Conservation (phyloP, 1,284 basidiomycete genomes). For the Ceratobasidium papillatum region DNA sequence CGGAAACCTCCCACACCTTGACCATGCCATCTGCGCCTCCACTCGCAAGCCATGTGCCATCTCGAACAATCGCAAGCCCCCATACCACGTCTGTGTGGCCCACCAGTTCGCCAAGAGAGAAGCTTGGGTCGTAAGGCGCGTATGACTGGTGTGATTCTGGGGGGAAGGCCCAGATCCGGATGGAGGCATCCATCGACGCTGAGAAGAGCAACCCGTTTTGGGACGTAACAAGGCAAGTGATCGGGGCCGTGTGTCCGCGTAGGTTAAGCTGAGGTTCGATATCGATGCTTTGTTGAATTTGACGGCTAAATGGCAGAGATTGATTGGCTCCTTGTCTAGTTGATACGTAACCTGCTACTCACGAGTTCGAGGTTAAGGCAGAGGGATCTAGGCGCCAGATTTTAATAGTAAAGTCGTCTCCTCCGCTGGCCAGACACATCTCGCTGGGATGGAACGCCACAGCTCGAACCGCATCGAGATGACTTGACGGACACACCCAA, state of each 20-base stretch:
- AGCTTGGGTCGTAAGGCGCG: slow-evolving; percentile 84
- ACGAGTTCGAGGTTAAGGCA: slow-evolving; percentile 75
- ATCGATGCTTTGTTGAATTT: slow-evolving; percentile 69
- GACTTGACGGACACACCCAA: slow-evolving; percentile 60
- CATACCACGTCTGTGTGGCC: slow-evolving; percentile 96
- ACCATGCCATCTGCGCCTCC: slow-evolving; percentile 91
- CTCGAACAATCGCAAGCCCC: slow-evolving; percentile 84
- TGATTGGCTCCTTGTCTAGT: background rate
- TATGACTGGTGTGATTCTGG: slow-evolving; percentile 78
- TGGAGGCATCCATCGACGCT: slow-evolving; percentile 91
- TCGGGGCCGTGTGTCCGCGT: slow-evolving; percentile 91
- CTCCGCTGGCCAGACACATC: slow-evolving; percentile 85
- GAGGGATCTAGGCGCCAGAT: slow-evolving; percentile 89
- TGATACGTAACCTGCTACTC: slow-evolving; percentile 52
- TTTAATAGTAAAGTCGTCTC: slow-evolving; percentile 96
- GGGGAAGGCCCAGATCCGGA: slow-evolving; percentile 90
- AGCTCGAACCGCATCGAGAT: slow-evolving; percentile 91
- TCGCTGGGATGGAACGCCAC: slow-evolving; percentile 88
- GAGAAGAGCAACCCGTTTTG: slow-evolving; percentile 85
- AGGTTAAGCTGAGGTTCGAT: slow-evolving; percentile 91
- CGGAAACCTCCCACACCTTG: slow-evolving; percentile 90
- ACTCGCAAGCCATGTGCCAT: slow-evolving; percentile 83
- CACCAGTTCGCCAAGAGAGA: slow-evolving; percentile 80
- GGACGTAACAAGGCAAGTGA: slow-evolving; percentile 89
- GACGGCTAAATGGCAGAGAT: slow-evolving; percentile 55